Conservation (phyloP, 805 yeast species). For the Cephaloascus fragrans region DNA sequence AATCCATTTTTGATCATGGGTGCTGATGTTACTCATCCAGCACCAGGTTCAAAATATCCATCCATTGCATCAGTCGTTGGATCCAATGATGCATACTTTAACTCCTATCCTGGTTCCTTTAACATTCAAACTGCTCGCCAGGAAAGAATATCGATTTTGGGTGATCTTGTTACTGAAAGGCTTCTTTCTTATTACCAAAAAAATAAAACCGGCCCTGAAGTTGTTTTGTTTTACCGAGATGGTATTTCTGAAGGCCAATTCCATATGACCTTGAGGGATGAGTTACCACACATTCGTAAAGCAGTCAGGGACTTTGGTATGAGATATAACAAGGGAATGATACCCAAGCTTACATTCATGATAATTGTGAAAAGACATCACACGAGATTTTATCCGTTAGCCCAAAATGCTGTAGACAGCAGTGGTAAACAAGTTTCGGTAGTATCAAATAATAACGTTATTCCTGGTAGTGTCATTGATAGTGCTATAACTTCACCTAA, state of each 20-base stretch:
- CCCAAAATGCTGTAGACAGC: conserved; percentile 11
- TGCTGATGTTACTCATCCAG: conserved; percentile 1
- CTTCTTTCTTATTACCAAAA: conserved; percentile 8
- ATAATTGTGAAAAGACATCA: conserved; percentile 10
- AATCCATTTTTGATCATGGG: conserved; percentile 11
- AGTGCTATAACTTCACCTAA: conserved; percentile 17
- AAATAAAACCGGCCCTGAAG: conserved; percentile 12
- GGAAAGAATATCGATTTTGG: conserved; percentile 13
- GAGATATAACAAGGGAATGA: conserved; percentile 1
- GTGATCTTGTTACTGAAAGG: conserved; percentile 12
- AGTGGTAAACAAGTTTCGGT: conserved; percentile 10
- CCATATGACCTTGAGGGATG: conserved; percentile 13
- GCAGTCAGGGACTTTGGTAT: conserved; percentile 8
- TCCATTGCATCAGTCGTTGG: conserved; percentile 9
- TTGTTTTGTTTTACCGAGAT: conserved; percentile 18
- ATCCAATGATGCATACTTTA: conserved; percentile 10
- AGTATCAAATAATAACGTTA: conserved; percentile 10
- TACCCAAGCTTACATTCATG: conserved; percentile 15
- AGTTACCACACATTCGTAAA: conserved; percentile 13
- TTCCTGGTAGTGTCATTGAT: conserved; percentile 20
- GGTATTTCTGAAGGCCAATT: conserved; percentile 23
- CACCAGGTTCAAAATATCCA: conserved; percentile 6
- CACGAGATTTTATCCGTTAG: conserved; percentile 18
- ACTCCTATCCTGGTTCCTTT: conserved; percentile 14
- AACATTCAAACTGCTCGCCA: conserved; percentile 11